Evolutionary conservation across 495 filamentous ascomycete genomes (phyloP), one percentile per base, ranked within the genome.

Genomic region (Niebla homalea): DNA sequence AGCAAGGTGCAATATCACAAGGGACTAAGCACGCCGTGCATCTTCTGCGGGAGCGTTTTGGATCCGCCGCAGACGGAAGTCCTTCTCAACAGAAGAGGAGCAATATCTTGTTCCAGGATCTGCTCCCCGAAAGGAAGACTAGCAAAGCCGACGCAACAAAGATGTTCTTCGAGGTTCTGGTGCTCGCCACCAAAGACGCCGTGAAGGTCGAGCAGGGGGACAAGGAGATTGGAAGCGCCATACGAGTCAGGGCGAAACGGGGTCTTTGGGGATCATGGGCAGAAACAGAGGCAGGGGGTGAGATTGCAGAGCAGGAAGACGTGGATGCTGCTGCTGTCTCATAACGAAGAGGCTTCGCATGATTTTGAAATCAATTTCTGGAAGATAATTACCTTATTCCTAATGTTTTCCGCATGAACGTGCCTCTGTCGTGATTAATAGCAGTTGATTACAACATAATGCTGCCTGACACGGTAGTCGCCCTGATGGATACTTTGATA

Each of bases 81-180:
- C 68, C 76, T 19, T 73, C 76, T 26, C 77, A 80, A 62, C 81
- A 85, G 60, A 84, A 82, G 69, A 88, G 89, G 62, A 73, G 76
- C 5, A 74, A 74, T 36, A 85, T 94, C 5, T 69, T 88, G 16
- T 98, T 97, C 76, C 88, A 95, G 62, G 86, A 95, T 36, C 74
- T 98, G 41, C 74, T 95, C 1, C 92, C 92, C 1, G 85, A 90
- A 67, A 63, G 70, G 44, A 78, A 72, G 46, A 87, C 92, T 2
- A 82, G 75, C 45, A 83, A 84, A 59, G 80, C 80, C 12, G 92
- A 97, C 57, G 93, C 93, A 3, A 96, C 92, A 36, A 94, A 94
- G 72, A 94, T 98, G 90, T 98, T 98, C 69, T 97, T 97, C 52
- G 93, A 98, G 67, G 80, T 89, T 35, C 70, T 98, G 37, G 92